phyloP scores from a whole-genome alignment of 108 stramenopile species.

The Discostella pseudostelligera region DNA sequence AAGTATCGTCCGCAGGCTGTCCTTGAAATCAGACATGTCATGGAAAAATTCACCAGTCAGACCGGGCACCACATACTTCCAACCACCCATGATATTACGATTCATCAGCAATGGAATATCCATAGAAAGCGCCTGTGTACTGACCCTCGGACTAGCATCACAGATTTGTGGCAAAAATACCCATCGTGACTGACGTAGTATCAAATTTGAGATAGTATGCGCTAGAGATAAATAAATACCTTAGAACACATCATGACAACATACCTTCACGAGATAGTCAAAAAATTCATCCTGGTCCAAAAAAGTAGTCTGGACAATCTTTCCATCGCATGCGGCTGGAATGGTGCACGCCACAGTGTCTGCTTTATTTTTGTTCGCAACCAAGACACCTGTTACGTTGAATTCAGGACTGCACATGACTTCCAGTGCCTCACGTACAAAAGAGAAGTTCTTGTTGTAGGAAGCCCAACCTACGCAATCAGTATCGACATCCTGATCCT shows the following conservation, averaged over 20 bases:
- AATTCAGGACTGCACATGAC: constrained; percentile 48
- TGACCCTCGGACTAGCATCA: constrained; percentile 50
- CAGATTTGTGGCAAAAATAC: constrained; percentile 49
- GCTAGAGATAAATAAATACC: constrained; percentile 2
- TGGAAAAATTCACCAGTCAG: constrained; percentile 48
- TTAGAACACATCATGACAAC: background rate
- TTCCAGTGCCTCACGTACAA: constrained; percentile 46
- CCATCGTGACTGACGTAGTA: constrained; percentile 28
- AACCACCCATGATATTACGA: constrained; percentile 48
- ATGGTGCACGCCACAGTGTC: constrained; percentile 40
- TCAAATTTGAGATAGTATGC: background rate
- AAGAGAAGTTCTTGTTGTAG: constrained; percentile 45
- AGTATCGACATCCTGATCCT: constrained; percentile 36
- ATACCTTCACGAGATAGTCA: constrained; percentile 33
- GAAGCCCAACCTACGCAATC: constrained; percentile 50
- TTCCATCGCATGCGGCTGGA: constrained; percentile 26
- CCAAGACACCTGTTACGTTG: constrained; percentile 50
- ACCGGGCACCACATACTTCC: constrained; percentile 46
- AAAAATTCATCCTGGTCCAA: constrained; percentile 41
- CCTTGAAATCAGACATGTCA: constrained; percentile 43
- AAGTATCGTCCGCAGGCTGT: constrained; percentile 29
- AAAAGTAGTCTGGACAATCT: constrained; percentile 48
- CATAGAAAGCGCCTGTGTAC: constrained; percentile 48
- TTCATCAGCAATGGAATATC: constrained; percentile 49
- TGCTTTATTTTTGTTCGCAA: constrained; percentile 45